Conservation (phyloP, 2,329 filamentous ascomycete species). For the Paecilomyces dactylethromorphus region DNA sequence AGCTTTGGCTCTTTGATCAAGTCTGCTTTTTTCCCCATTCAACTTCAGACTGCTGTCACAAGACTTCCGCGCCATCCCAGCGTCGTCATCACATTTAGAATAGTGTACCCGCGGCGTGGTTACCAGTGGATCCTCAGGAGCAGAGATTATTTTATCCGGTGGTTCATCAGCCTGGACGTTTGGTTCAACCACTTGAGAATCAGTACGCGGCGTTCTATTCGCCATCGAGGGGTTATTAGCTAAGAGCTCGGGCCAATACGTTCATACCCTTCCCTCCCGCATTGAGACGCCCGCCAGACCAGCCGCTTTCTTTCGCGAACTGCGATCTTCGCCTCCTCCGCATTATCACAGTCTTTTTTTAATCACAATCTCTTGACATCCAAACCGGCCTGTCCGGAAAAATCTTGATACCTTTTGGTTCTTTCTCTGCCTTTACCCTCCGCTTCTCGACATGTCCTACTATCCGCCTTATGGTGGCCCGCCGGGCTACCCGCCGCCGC, state of each 20-base stretch:
- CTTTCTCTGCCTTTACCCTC: not conserved
- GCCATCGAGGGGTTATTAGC: not conserved
- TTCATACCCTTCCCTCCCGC: not conserved
- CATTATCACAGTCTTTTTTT: conserved; percentile 1
- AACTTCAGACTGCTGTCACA: not conserved
- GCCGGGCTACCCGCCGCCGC: conserved; percentile 49
- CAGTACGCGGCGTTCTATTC: not conserved
- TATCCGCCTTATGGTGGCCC: conserved; percentile 55
- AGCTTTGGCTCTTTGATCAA: not conserved
- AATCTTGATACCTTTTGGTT: not conserved
- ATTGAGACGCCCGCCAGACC: not conserved
- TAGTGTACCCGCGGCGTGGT: not conserved
- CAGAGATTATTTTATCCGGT: not conserved
- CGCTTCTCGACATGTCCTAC: conserved; percentile 49
- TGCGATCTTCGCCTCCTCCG: conserved; percentile 15
- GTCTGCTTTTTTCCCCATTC: not conserved
- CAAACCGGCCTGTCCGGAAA: not conserved
- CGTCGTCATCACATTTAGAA: not conserved
- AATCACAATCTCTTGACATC: not conserved
- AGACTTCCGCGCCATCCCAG: not conserved
- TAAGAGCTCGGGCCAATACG: not conserved
- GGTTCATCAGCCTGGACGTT: not conserved
- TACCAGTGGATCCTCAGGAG: not conserved
- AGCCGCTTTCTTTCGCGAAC: not conserved
- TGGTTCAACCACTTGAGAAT: not conserved